Evolutionary conservation across 805 yeast genomes (phyloP), one percentile per base, ranked within the genome.

Genomic region (Maudiozyma pseudohumilis): DNA sequence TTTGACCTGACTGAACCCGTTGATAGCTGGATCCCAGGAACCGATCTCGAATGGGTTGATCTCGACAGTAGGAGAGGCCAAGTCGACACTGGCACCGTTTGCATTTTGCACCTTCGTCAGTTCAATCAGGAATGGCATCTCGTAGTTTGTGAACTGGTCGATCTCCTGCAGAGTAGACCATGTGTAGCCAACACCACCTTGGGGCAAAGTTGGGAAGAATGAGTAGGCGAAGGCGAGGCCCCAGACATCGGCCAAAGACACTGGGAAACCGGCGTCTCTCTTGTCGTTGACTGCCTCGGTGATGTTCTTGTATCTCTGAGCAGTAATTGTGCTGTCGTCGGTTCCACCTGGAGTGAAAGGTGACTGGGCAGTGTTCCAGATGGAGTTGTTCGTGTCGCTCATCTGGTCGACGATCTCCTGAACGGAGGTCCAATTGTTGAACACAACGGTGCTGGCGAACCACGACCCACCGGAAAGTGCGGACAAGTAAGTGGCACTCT

Each of bases 381-480:
- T 75, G 4, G 78, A 67, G 46, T 75, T 63, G n/a, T 67, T 66
- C 36, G 84, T 64, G 47, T 83, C 74, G 94, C 94, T 84, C 38
- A 82, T 68, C 0, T 69, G 68, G 17, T 60, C 53, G 32, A 66
- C 65, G 4, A 84, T 72, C 2, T 65, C 75, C 46, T 76, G 78
- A 17, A 84, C 74, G 11, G 80, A 65, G 7, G 86, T 74, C 77
- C 81, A 86, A 53, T 78, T 76, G 55, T 85, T 82, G 51, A 71
- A 64, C 0, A 72, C 75, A 22, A 84, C 58, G 8, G 88, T 70
- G 1, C 84, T 80, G 19, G 84, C 64, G 34, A 83, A 64, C 94
- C 94, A 85, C 12, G 82, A 70, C 18, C 95, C 94, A 21, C 95
- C 95, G 10, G 88, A 77, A 27, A 85, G 68, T 4, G 88, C 94